Evolutionary conservation across 805 yeast species (phyloP), one percentile per base, ranked within the genome.

Genomic region (Grigorovia yakushimaensis): DNA sequence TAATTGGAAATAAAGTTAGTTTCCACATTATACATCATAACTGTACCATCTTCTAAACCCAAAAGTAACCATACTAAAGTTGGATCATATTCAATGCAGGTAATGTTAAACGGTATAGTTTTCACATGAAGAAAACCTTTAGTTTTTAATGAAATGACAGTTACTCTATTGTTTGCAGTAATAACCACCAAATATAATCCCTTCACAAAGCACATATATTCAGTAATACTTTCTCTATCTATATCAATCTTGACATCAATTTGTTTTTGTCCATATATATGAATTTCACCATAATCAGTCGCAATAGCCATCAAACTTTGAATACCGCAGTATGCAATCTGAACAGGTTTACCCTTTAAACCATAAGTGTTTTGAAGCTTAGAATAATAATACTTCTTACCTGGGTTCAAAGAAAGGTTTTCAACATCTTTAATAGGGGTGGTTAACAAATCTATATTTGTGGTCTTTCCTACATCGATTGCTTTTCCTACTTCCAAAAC

Each of bases 31-130:
- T 75, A 91, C 7, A 82, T 80, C 36, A 79, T 64, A 1, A 84
- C 65, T 2, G 77, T 64, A 2, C 98, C 98, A 62, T 81, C 88
- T 41, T 77, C 73, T 44, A 87, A 68, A 3, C 98, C 98, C 21
- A 91, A 57, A 41, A 83, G 72, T 15, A 91, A 66, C 87, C 93
- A 93, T 62, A 89, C 96, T 52, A 93, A 62, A 0, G 94, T 73
- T 1, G 97, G 96, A 58, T 93, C 98, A 0, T 84, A 65, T 48
- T 78, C 93, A 13, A 82, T 69, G 2, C 84, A 73, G 1, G 85
- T 72, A 17, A 89, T 73, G 10, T 75, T 71, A 1, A 49, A 75
- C 72, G 56, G 77, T 77, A 1, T 78, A 73, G 22, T 78, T 76
- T 46, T 39, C 42, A 40, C 33, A 15, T 45, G 30, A 11, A 89